Conservation (phyloP, 2,329 filamentous ascomycete species). For the Aspergillus neotritici region DNA sequence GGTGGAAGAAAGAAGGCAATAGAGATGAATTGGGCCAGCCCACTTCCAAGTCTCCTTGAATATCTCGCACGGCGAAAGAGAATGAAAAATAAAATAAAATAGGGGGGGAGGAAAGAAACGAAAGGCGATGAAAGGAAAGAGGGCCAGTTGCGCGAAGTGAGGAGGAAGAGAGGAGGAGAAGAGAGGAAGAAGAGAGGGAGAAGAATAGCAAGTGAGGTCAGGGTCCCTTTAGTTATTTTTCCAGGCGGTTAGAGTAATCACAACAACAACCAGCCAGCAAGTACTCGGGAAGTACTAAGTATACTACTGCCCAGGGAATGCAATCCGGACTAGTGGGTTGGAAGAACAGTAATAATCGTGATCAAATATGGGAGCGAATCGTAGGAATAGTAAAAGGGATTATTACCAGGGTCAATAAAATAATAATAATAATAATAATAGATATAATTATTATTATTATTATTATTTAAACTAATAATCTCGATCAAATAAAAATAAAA, state of each 20-base stretch:
- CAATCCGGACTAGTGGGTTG: conserved; percentile 11
- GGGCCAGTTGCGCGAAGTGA: conserved; percentile 13
- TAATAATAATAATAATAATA: conserved; percentile 14
- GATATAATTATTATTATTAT: conserved; percentile 11
- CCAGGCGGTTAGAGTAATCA: too few species aligned
- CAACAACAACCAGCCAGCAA: neutral
- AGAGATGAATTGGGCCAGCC: conserved; percentile 35
- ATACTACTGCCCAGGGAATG: conserved; percentile 13
- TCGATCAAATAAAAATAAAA: conserved; percentile 13
- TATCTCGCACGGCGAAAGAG: conserved; percentile 33
- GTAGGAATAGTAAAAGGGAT: conserved; percentile 3
- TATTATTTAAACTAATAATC: conserved; percentile 6
- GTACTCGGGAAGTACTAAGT: too few species aligned
- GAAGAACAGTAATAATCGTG: conserved; percentile 13
- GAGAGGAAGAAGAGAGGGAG: conserved; percentile 18
- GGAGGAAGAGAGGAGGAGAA: conserved; percentile 18
- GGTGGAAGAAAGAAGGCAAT: conserved; percentile 20
- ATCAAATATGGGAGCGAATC: conserved; percentile 4
- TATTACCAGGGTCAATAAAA: conserved; percentile 6
- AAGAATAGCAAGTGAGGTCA: conserved; percentile 13
- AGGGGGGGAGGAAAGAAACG: conserved; percentile 1
- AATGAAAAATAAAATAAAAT: conserved; percentile 17
- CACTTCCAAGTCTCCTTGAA: conserved; percentile 26
- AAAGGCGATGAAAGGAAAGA: conserved; percentile 17
- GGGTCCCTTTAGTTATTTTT: conserved; percentile 3